These are phyloP conservation scores for Fraxinus angustifolia DNA, from an alignment of 305 asterid species.

Conservation along the genomic window DNA sequence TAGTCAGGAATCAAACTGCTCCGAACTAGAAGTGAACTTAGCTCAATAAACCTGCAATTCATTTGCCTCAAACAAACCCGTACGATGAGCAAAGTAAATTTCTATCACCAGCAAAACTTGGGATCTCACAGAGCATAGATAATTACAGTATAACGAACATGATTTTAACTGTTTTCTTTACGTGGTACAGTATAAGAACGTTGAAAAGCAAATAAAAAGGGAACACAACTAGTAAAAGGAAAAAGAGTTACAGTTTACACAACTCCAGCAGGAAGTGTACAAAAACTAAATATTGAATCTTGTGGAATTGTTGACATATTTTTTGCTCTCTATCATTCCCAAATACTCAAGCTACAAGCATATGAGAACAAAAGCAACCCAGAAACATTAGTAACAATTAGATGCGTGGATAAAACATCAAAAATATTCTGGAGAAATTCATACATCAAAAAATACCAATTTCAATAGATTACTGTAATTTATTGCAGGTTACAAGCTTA, in stretches of 20 bases:
- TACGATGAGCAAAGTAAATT: not conserved
- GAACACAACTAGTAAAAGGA: not conserved
- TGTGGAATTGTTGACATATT: not conserved
- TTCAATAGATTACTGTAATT: constrained; percentile 7
- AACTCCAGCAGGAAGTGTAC: not conserved
- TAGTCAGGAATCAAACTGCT: not conserved
- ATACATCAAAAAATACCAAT: not conserved
- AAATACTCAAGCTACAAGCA: not conserved
- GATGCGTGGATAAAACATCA: not conserved
- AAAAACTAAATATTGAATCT: not conserved
- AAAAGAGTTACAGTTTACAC: not conserved
- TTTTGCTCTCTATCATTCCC: constrained; percentile 2
- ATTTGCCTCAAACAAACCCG: not conserved
- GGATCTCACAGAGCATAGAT: not conserved
- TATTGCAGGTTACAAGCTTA: constrained; percentile 12
- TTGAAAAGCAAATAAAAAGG: not conserved
- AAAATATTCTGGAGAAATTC: not conserved
- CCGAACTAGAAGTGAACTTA: not conserved
- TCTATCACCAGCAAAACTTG: not conserved
- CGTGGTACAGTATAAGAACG: not conserved
- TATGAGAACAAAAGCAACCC: not conserved
- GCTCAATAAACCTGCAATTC: not conserved
- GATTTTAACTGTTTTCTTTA: not conserved
- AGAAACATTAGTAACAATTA: not conserved
- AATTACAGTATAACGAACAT: not conserved